phyloP scores from a whole-genome alignment of 2,329 filamentous ascomycete species.

The Talaromyces piceae region DNA sequence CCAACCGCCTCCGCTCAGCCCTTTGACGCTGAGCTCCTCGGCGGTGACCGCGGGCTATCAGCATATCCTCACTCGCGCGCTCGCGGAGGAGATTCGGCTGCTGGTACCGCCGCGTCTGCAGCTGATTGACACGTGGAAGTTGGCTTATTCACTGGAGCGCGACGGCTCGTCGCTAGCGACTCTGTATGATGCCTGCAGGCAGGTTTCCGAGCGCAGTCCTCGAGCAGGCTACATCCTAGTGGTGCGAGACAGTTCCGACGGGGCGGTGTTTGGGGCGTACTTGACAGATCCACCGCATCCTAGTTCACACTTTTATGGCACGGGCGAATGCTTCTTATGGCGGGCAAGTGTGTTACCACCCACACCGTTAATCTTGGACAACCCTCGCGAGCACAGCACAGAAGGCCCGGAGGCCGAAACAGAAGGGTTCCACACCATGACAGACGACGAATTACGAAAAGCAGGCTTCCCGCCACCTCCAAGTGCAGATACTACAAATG shows the following conservation, averaged over 20 bases:
- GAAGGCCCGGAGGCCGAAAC: not conserved
- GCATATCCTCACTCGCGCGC: constrained; percentile 55
- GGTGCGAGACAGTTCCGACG: constrained; percentile 58
- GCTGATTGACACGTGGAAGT: constrained; percentile 75
- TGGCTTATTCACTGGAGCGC: constrained; percentile 85
- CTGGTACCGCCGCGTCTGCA: constrained; percentile 81
- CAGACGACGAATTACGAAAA: constrained; percentile 40
- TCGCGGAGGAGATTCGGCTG: constrained; percentile 89
- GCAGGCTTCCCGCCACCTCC: constrained; percentile 62
- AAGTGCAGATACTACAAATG: constrained; percentile 56
- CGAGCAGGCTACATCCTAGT: constrained; percentile 85
- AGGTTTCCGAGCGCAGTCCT: constrained; percentile 55
- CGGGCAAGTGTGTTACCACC: constrained; percentile 60
- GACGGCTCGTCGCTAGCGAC: constrained; percentile 83
- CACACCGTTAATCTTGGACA: constrained; percentile 25
- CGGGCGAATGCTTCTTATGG: constrained; percentile 93
- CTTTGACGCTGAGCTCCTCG: constrained; percentile 61
- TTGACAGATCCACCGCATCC: constrained; percentile 82
- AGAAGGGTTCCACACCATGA: constrained; percentile 13
- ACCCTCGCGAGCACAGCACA: not conserved
- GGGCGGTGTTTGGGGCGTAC: constrained; percentile 76
- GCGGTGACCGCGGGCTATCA: constrained; percentile 48
- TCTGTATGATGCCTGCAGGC: constrained; percentile 70
- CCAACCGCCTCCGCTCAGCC: constrained; percentile 80
- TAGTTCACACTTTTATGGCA: constrained; percentile 80